phyloP scores from a whole-genome alignment of 2,329 filamentous ascomycete species.

The Lachnum nothofagi region DNA sequence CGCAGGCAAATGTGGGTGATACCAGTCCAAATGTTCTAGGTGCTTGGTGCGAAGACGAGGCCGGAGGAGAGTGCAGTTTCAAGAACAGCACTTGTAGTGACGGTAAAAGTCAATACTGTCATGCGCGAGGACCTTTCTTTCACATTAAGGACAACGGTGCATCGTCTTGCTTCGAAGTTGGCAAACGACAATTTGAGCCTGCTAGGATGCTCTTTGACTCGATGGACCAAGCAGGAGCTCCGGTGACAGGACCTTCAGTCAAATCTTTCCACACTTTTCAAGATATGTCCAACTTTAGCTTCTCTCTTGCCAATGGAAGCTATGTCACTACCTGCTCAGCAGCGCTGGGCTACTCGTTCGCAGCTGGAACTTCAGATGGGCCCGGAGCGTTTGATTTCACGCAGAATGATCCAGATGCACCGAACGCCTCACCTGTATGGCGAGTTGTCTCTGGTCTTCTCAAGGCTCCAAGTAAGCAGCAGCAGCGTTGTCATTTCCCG shows the following conservation, averaged over 20 bases:
- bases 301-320: constrained; percentile 67
- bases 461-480: constrained; percentile 63
- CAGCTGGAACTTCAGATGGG: constrained; percentile 85
- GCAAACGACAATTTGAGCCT: constrained; percentile 62
- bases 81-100: constrained; percentile 79
- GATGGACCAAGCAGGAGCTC: constrained; percentile 38
- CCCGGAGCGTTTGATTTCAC: constrained; percentile 91
- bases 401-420: constrained; percentile 72
- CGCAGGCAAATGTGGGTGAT: constrained; percentile 85
- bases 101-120: constrained; percentile 64
- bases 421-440: constrained; percentile 67
- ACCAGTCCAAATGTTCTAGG: constrained; percentile 84
- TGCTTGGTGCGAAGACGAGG: constrained; percentile 83
- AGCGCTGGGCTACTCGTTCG: constrained; percentile 86
- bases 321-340: constrained; percentile 73
- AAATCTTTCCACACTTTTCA: constrained; percentile 82
- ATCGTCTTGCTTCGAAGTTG: constrained; percentile 71
- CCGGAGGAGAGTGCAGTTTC: constrained; percentile 64
- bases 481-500: constrained; percentile 68
- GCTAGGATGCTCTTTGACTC: constrained; percentile 57
- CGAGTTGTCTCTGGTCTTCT: constrained; percentile 66
- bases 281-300: constrained; percentile 71
- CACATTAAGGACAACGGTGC: constrained; percentile 64
- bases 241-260: constrained; percentile 60
- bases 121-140: constrained; percentile 68